Evolutionary conservation across 768 basidiomycete genomes (phyloP).

Genomic region (Podaxis sp.): DNA sequence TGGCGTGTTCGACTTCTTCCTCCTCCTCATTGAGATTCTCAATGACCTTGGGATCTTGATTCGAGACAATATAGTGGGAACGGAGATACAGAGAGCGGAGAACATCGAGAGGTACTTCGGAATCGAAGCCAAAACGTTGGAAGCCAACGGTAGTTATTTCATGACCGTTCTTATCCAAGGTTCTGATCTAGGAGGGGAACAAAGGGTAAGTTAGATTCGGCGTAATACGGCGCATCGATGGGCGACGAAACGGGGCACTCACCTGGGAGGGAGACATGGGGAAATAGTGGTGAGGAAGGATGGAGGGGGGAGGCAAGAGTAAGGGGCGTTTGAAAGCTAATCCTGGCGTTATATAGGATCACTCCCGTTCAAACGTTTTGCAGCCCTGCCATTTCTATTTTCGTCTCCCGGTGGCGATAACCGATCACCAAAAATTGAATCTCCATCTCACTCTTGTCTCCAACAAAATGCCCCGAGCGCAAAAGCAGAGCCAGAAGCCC

Average conservation of each 20-base stretch:
- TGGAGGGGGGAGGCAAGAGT: slow-evolving; percentile 17
- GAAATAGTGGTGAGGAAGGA: slow-evolving; percentile 20
- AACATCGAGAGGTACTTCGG: slow-evolving; percentile 74
- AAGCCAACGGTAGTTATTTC: slow-evolving; percentile 83
- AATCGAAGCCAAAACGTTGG: slow-evolving; percentile 87
- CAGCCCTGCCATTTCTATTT: slow-evolving; percentile 4
- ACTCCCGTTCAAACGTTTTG: neutral
- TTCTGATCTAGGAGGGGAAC: slow-evolving; percentile 46
- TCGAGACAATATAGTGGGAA: slow-evolving; percentile 66
- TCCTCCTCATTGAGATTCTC: slow-evolving; percentile 38
- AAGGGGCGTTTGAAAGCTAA: neutral
- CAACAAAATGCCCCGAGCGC: slow-evolving; percentile 61
- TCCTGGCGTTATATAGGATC: slow-evolving; percentile 11
- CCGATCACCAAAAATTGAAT: slow-evolving; percentile 22
- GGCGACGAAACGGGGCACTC: slow-evolving; percentile 17
- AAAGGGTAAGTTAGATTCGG: slow-evolving; percentile 15
- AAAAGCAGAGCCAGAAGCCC: slow-evolving; percentile 51
- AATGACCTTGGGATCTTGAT: slow-evolving; percentile 30
- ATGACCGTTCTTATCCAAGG: slow-evolving; percentile 71
- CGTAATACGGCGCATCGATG: neutral
- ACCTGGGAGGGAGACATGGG: slow-evolving; percentile 27
- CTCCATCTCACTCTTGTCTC: slow-evolving; percentile 3
- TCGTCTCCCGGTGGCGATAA: slow-evolving; percentile 19
- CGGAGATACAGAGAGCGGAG: slow-evolving; percentile 89
- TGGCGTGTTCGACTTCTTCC: slow-evolving; percentile 48